Conservation (phyloP, 75 land plant species). For the Azolla pinnata region DNA sequence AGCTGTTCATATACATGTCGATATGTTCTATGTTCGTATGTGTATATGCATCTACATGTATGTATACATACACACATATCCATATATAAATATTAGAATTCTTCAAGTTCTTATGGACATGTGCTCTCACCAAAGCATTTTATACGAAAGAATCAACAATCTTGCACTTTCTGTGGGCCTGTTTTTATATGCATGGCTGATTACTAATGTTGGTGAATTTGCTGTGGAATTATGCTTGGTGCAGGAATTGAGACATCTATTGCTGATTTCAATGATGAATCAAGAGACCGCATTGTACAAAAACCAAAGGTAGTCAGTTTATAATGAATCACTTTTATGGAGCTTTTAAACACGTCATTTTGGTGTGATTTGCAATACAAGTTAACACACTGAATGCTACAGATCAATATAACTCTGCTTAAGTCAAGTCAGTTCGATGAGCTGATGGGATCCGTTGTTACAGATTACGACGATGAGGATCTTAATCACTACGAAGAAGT, state of each 20-base stretch:
- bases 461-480: constrained; percentile 45
- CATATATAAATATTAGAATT: neutral
- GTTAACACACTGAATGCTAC: neutral
- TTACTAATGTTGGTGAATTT: neutral
- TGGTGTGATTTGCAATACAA: neutral
- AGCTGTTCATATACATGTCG: too few relatives aligned
- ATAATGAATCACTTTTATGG: neutral
- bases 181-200: neutral
- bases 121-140: neutral
- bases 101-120: neutral
- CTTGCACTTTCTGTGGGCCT: neutral
- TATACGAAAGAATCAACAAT: neutral
- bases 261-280: constrained; percentile 66
- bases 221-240: neutral
- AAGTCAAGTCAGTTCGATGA: constrained; percentile 68
- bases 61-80: neutral
- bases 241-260: constrained; percentile 68
- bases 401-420: constrained; percentile 63
- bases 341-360: too few relatives aligned
- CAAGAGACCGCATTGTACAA: constrained; percentile 55
- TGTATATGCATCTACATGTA: neutral
- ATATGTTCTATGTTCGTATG: neutral
- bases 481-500: constrained; percentile 27
- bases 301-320: constrained; percentile 53
- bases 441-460: constrained; percentile 59